These are phyloP conservation scores for Echium plantagineum DNA, from an alignment of 257 asterid species.

Conservation along the genomic window DNA sequence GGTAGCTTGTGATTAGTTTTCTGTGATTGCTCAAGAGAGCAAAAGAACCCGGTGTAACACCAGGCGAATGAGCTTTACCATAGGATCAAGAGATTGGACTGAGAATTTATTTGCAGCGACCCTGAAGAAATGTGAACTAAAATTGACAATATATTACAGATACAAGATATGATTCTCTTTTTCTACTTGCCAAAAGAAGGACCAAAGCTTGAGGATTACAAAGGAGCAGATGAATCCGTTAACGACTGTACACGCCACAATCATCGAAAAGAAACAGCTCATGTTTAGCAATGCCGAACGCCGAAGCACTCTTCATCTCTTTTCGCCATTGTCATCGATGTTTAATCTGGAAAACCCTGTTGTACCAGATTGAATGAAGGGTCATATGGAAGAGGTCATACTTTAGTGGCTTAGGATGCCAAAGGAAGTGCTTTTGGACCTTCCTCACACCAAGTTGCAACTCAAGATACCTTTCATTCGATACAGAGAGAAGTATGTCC, in stretches of 20 bases:
- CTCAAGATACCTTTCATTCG: conserved; percentile 43
- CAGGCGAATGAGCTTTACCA: no score
- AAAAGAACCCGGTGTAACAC: no score
- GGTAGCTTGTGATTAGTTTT: no score
- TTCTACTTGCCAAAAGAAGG: neutral
- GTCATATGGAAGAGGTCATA: conserved; percentile 91
- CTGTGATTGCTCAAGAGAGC: no score
- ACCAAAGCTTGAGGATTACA: neutral
- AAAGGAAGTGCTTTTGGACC: conserved; percentile 69
- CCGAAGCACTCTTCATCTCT: no score
- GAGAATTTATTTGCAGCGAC: no score
- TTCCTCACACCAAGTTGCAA: conserved; percentile 61
- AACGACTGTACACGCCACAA: neutral
- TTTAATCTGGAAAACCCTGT: conserved; percentile 68
- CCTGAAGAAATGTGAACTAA: no score
- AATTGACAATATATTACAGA: neutral
- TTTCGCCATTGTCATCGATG: conserved; percentile 24
- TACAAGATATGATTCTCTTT: neutral
- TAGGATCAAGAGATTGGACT: no score
- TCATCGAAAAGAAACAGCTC: no score
- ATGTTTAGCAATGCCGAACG: no score
- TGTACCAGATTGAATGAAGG: conserved; percentile 89
- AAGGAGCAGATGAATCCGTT: neutral
- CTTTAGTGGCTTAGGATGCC: conserved; percentile 70
- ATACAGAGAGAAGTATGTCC: conserved; percentile 44